Evolutionary conservation across 164 flowering plant species (phyloP), one percentile per base, ranked within the genome.

Genomic region (Dillenia suffruticosa): DNA sequence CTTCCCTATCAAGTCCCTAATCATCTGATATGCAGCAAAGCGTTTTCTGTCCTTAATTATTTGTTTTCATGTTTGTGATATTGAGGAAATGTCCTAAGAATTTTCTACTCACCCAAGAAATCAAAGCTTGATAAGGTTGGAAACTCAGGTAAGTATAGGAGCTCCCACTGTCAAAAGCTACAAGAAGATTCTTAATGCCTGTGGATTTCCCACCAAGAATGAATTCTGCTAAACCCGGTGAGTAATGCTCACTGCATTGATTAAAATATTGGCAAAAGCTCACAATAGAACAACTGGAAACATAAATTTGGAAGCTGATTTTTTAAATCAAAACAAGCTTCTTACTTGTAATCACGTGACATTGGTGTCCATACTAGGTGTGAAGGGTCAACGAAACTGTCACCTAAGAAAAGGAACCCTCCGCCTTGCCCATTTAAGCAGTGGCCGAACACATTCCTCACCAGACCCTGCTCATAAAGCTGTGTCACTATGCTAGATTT

Each of bases 151-250:
- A 94, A 1, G 88, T 82, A 72, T 82, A 94, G 57, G 99, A 83
- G 76, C 94, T 88, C 58, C 99, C 97, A 63, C 91, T 95, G 81
- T 95, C 99, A 46, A 95, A 95, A 57, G 84, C 66, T 46, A 77
- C 68, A 13, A 26, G 62, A 44, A 88, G 85, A 62, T 77, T 79
- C 68, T 70, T 84, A 0, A 73, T 55, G 16, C 82, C 85, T 1
- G 79, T 78, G 12, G 75, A 43, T 68, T 68, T 82, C 54, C 81
- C 90, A 54, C 82, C 91, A 50, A 72, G 77, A 57, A 70, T 17
- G 48, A 95, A 78, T 47, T 86, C 89, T 17, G 85, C 92, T 26
- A 46, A 61, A 48, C 96, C 97, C 9, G 96, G 87, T 2, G 97
- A 82, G 69, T 92, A 95, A 62, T 84, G 81, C 60, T 81, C 76